Base-by-base conservation (phyloP, 495 filamentous ascomycete genomes). In the Xylaria cubensis region DNA sequence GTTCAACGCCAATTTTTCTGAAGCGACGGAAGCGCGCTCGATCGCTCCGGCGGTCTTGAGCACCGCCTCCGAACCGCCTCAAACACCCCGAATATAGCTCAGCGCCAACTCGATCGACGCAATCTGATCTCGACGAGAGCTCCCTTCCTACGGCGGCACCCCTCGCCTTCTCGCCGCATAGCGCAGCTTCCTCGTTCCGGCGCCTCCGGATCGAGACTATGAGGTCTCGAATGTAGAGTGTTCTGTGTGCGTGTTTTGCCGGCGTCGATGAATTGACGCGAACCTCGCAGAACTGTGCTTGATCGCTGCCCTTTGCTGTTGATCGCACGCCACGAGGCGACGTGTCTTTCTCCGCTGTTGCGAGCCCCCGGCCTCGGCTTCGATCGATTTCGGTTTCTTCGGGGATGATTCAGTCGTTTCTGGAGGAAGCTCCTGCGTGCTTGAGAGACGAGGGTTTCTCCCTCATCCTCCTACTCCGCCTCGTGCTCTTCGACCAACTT, bases 91-190 rank as follows among this genome's bases (percentile, higher is more conserved):
- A 51, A 51, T 51, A 72, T 17, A 50, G 51, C 62, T 67, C 70
- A 67, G 70, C 70, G 32, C 29, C 17, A 46, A 46, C 64, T 69
- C 46, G 71, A 64, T 73, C 36, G 71, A 73, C 42, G 12, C 34
- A 51, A 36, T 56, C 34, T 73, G 71, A 67, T 73, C 71, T 68
- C 64, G 71, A 73, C 21, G 65, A 19, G 36, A 21, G 63, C 71
- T 73, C 71, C 67, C 48, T 56, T 66, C 64, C 59, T 62, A 36
- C 67, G 64, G 51, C 58, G 63, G 56, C 64, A 70, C 64, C 65
- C 71, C 68, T 65, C 34, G 46, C 44, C 50, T 59, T 71, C 24
- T 41, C 61, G 41, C 44, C 59, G 46, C 61, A 73, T 59, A 8
- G 63, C 46, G 55, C 41, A 12, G 64, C 64, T 67, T 50, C 56